Percentiles rank a stretch among this genome's conserved stretches.
These are phyloP conservation scores for Cyclocybe cylindracea DNA, from an alignment of 768 basidiomycete genomes.

Conservation along the genomic window DNA sequence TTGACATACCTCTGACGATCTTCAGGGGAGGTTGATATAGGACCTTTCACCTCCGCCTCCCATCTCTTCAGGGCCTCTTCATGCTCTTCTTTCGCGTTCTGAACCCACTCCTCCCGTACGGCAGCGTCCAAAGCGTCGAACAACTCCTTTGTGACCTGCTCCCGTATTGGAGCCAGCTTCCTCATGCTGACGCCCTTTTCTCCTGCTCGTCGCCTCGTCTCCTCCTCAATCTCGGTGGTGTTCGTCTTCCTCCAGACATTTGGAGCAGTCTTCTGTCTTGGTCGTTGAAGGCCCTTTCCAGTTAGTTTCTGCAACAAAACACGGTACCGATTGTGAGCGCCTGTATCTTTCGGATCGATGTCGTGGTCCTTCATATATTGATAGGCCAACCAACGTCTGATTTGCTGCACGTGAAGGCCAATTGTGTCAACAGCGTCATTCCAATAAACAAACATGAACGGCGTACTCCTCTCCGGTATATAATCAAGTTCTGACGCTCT, in stretches of 20 bases:
- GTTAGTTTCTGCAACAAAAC: too few species aligned
- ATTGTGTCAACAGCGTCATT: too few species aligned
- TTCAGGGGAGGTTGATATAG: constrained; percentile 1
- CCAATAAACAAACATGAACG: neutral
- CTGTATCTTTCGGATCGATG: constrained; percentile 2
- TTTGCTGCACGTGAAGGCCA: constrained; percentile 2
- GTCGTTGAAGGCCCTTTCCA: too few species aligned
- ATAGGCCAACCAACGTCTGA: too few species aligned
- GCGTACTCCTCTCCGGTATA: neutral
- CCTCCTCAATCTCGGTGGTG: neutral
- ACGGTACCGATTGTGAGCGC: constrained; percentile 2
- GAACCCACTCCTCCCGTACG: constrained; percentile 4
- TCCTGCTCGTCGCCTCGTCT: too few species aligned
- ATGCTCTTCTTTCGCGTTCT: constrained; percentile 1
- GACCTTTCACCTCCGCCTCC: neutral
- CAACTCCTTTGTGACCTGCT: neutral
- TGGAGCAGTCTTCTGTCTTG: neutral
- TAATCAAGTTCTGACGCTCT: neutral
- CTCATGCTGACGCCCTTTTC: neutral
- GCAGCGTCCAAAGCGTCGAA: neutral
- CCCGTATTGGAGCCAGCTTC: neutral
- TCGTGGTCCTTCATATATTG: too few species aligned
- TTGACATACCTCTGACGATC: constrained; percentile 14
- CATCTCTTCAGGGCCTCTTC: constrained; percentile 2
- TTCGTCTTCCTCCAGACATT: constrained; percentile 6